phyloP scores from a whole-genome alignment of 2,329 filamentous ascomycete species.

The Coniella lustricola region DNA sequence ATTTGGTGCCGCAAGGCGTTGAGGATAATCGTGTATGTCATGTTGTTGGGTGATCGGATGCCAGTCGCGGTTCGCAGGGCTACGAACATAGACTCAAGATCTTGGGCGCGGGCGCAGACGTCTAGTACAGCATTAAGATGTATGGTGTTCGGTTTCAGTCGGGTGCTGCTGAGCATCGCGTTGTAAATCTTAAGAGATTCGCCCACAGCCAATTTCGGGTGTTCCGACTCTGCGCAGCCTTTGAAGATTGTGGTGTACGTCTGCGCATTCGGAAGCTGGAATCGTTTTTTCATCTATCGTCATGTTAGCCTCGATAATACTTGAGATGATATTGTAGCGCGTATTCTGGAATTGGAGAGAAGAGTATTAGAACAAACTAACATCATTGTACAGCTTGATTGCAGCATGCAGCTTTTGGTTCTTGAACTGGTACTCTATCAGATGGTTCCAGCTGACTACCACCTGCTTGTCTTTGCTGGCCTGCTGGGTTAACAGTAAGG shows the following conservation, averaged over 20 bases:
- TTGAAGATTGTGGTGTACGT: constrained; percentile 81
- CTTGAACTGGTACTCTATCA: constrained; percentile 65
- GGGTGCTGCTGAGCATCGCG: constrained; percentile 57
- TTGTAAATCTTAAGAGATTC: constrained; percentile 73
- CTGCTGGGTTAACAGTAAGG: constrained; percentile 58
- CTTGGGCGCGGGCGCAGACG: constrained; percentile 65
- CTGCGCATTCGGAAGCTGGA: constrained; percentile 68
- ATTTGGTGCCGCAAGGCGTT: constrained; percentile 59
- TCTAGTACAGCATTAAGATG: constrained; percentile 86
- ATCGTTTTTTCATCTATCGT: constrained; percentile 85
- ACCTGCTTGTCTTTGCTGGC: constrained; percentile 60
- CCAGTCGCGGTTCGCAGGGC: constrained; percentile 67
- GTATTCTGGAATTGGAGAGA: not conserved
- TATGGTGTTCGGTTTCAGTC: constrained; percentile 65
- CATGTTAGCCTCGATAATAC: constrained; percentile 15
- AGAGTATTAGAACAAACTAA: constrained; percentile 29
- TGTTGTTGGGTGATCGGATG: constrained; percentile 54
- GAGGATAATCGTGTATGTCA: constrained; percentile 78
- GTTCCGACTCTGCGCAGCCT: constrained; percentile 58
- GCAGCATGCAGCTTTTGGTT: constrained; percentile 55
- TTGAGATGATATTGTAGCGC: not conserved
- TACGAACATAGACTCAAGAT: constrained; percentile 75
- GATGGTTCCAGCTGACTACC: constrained; percentile 79
- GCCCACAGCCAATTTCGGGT: constrained; percentile 52
- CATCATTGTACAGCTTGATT: constrained; percentile 83